Conservation (phyloP, 169 alveolate genomes). For the Plasmodium vinckei region DNA sequence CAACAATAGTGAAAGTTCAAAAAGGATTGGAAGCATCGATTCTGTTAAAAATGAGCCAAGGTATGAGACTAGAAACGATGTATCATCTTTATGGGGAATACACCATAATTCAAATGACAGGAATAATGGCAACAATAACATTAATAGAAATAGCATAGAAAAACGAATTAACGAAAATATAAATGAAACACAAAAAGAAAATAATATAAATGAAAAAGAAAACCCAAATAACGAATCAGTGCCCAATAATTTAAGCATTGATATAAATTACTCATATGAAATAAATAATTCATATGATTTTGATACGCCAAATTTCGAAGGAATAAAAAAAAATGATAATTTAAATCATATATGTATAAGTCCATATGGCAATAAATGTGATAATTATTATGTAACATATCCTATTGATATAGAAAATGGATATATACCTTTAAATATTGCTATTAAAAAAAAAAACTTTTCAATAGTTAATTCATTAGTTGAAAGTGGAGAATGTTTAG, state of each 20-base stretch:
- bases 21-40: not conserved
- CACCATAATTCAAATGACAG: not conserved
- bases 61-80: not conserved
- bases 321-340: conserved; percentile 35
- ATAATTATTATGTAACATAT: conserved; percentile 62
- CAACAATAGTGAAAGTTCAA: not conserved
- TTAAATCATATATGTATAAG: conserved; percentile 57
- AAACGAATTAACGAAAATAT: not conserved
- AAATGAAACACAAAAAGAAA: not conserved
- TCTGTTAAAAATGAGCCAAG: not conserved
- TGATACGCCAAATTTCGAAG: conserved; percentile 30
- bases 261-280: not conserved
- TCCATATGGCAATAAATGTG: conserved; percentile 74
- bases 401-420: conserved; percentile 79
- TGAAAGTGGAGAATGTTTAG: conserved; percentile 82
- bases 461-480: conserved; percentile 81
- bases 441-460: conserved; percentile 76
- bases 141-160: not conserved
- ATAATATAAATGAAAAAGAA: not conserved
- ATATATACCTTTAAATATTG: conserved; percentile 78
- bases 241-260: not conserved
- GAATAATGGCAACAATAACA: not conserved
- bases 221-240: not conserved
- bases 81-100: not conserved
- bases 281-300: conserved; percentile 25